Evolutionary conservation across 2,329 filamentous ascomycete genomes (phyloP).

Genomic region (Alternaria brassicae): DNA sequence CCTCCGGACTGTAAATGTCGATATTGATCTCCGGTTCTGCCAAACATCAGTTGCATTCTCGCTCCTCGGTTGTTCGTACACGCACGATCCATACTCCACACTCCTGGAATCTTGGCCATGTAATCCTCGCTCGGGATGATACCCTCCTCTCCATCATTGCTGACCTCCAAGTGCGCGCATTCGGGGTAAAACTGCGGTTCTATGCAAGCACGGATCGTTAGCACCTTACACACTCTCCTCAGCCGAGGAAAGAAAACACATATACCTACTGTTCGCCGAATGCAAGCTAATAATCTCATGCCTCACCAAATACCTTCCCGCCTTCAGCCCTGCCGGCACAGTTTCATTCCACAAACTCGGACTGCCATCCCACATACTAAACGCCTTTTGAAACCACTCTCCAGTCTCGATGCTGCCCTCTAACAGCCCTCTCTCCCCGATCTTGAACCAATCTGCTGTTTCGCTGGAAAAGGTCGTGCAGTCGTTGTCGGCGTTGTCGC

Average conservation of each 20-base stretch:
- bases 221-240: neutral
- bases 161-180: slow-evolving; percentile 40
- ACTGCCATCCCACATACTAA: slow-evolving; percentile 34
- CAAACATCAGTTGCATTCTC: slow-evolving; percentile 10
- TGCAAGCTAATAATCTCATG: slow-evolving; percentile 43
- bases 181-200: slow-evolving; percentile 41
- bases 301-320: slow-evolving; percentile 36
- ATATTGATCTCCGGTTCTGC: slow-evolving; percentile 43
- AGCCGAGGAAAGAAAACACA: neutral
- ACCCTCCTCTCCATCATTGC: slow-evolving; percentile 20
- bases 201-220: neutral
- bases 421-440: slow-evolving; percentile 32
- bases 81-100: slow-evolving; percentile 42
- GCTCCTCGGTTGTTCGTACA: slow-evolving; percentile 1
- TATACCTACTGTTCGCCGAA: slow-evolving; percentile 26
- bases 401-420: slow-evolving; percentile 31
- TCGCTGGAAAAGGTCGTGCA: slow-evolving; percentile 27
- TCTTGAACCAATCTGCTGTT: slow-evolving; percentile 39
- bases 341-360: slow-evolving; percentile 38
- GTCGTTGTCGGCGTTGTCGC: slow-evolving; percentile 23
- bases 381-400: slow-evolving; percentile 37
- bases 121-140: slow-evolving; percentile 24
- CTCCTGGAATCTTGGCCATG: slow-evolving; percentile 40
- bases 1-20: slow-evolving; percentile 32
- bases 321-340: slow-evolving; percentile 27